Conservation (phyloP, 2,329 filamentous ascomycete species). For the Metarhizium album region DNA sequence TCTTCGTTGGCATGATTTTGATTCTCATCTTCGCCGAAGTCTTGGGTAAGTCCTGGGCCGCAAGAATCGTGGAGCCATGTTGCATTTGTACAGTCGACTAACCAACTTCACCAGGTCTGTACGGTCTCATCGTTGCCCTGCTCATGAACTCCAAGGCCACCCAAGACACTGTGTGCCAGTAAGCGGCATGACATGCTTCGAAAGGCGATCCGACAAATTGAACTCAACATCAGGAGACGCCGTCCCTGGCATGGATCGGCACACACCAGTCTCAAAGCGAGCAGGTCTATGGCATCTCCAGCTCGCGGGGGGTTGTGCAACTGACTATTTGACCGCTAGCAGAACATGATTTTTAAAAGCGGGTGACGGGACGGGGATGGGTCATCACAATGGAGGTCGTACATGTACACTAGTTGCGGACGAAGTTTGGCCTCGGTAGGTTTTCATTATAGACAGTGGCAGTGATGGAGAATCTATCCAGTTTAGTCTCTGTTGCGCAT, state of each 20-base stretch:
- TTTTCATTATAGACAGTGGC: constrained; percentile 38
- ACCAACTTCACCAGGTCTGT: constrained; percentile 59
- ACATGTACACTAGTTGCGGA: constrained; percentile 43
- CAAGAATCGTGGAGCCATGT: neutral
- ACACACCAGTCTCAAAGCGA: constrained; percentile 13
- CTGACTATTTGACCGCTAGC: constrained; percentile 2
- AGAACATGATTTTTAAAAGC: constrained; percentile 4
- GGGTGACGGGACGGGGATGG: neutral
- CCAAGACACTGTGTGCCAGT: constrained; percentile 50
- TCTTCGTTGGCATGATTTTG: constrained; percentile 96
- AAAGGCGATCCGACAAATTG: constrained; percentile 25
- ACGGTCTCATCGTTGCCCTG: constrained; percentile 95
- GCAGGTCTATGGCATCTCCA: constrained; percentile 14
- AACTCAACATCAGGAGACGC: constrained; percentile 18
- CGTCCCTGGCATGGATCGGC: constrained; percentile 12
- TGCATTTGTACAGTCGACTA: constrained; percentile 10
- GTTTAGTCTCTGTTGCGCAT: constrained; percentile 28
- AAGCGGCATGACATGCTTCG: constrained; percentile 6
- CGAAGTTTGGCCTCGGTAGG: constrained; percentile 28
- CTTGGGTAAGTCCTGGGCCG: constrained; percentile 50
- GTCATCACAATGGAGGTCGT: constrained; percentile 15
- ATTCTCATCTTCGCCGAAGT: constrained; percentile 99
- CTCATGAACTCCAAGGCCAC: constrained; percentile 96
- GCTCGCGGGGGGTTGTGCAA: neutral
- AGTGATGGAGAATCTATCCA: constrained; percentile 32